Percentiles rank a stretch among this genome's conserved stretches.
Conservation (phyloP, 805 yeast species). For the Candida ovalis region DNA sequence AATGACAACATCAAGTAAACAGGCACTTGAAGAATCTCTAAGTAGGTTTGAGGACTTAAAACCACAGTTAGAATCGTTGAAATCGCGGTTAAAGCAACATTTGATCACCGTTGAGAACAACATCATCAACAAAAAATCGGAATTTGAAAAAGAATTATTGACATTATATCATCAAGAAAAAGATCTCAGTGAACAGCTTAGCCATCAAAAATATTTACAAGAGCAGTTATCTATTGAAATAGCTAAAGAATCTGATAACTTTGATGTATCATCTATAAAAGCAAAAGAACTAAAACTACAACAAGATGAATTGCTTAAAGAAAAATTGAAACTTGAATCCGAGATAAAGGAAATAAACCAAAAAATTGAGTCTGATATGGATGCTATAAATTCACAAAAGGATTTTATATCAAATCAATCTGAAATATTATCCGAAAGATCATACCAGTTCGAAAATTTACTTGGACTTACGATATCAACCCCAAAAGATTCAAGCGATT, state of each 20-base stretch:
- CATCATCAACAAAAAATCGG: conserved; percentile 19
- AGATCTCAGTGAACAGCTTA: conserved; percentile 15
- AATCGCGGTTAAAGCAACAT: conserved; percentile 12
- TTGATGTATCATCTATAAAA: conserved; percentile 34
- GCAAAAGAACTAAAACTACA: conserved; percentile 38
- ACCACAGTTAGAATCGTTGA: conserved; percentile 22
- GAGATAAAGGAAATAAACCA: conserved; percentile 29
- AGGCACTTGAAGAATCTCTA: conserved; percentile 16
- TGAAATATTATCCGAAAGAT: conserved; percentile 37
- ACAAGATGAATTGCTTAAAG: conserved; percentile 30
- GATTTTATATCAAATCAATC: conserved; percentile 35
- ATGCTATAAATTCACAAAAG: conserved; percentile 26
- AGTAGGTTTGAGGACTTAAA: conserved; percentile 20
- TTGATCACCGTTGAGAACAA: conserved; percentile 15
- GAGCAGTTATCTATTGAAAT: conserved; percentile 20
- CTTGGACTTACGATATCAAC: conserved; percentile 46
- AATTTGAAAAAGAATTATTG: conserved; percentile 18
- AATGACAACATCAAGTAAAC: conserved; percentile 1
- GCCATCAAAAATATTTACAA: conserved; percentile 19
- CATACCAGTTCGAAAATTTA: conserved; percentile 41
- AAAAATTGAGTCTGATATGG: conserved; percentile 21
- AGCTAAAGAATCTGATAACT: conserved; percentile 16
- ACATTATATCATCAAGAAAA: conserved; percentile 19
- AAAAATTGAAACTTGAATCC: conserved; percentile 21
- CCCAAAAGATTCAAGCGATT: neutral